These are phyloP conservation scores for Cyclotella cryptica DNA, from an alignment of 108 stramenopile genomes.

Conservation along the genomic window DNA sequence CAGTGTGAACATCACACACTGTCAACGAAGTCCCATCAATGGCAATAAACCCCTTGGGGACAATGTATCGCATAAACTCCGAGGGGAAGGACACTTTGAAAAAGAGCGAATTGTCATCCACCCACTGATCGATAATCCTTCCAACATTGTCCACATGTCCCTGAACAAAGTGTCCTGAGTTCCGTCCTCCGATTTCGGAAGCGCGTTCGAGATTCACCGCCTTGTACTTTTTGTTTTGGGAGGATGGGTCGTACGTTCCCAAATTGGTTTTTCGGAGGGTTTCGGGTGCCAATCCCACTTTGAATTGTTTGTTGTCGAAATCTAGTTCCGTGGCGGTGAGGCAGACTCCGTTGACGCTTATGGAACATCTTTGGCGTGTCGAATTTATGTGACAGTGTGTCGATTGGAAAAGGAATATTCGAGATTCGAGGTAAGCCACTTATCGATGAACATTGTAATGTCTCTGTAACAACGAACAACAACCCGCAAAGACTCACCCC, in stretches of 20 bases:
- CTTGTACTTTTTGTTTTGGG: neutral
- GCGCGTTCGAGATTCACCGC: slow-evolving; percentile 94
- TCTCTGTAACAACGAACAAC: too few relatives aligned
- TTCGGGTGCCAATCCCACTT: slow-evolving; percentile 94
- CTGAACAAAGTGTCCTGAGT: slow-evolving; percentile 97
- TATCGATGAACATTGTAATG: neutral
- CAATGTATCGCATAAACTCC: slow-evolving; percentile 90
- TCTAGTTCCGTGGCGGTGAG: slow-evolving; percentile 92
- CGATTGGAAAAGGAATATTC: neutral
- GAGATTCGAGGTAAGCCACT: too few relatives aligned
- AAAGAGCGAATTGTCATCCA: slow-evolving; percentile 92
- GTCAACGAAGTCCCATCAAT: slow-evolving; percentile 97
- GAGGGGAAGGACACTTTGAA: slow-evolving; percentile 76
- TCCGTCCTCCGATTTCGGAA: slow-evolving; percentile 91
- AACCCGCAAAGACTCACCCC: slow-evolving; percentile 58
- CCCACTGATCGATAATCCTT: slow-evolving; percentile 75
- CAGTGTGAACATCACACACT: slow-evolving; percentile 81
- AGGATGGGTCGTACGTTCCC: slow-evolving; percentile 30
- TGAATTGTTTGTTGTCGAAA: slow-evolving; percentile 66
- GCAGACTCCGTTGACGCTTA: slow-evolving; percentile 98
- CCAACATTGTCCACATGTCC: slow-evolving; percentile 97
- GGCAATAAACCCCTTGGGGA: slow-evolving; percentile 98
- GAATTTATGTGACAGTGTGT: neutral
- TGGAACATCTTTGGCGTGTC: slow-evolving; percentile 75
- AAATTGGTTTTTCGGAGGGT: slow-evolving; percentile 91